phyloP scores from a whole-genome alignment of 176 grass and related monocot species.

The Lolium rigidum region DNA sequence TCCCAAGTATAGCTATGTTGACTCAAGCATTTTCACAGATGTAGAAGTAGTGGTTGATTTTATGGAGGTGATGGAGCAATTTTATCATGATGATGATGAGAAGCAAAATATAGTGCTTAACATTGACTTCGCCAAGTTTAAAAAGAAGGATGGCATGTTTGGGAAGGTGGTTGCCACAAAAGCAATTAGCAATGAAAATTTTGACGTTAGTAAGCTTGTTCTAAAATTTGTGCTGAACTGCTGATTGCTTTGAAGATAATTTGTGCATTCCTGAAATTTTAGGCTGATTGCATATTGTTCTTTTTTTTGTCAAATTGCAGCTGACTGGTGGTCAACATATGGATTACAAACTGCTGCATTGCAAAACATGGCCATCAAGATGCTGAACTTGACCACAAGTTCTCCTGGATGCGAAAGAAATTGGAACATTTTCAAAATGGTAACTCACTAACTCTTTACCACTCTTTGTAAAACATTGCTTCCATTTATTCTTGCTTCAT shows the following conservation, averaged over 20 bases:
- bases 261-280: too few species aligned
- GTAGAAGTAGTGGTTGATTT: background rate
- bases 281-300: too few species aligned
- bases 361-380: background rate
- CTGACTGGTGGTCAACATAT: background rate
- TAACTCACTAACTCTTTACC: too few species aligned
- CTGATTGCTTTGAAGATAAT: too few species aligned
- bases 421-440: background rate
- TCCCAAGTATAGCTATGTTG: background rate
- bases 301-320: too few species aligned
- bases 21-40: background rate
- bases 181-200: background rate
- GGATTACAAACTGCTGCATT: background rate
- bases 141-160: background rate
- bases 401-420: background rate
- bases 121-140: background rate
- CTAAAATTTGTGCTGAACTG: too few species aligned
- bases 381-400: constrained; percentile 1
- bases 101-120: background rate
- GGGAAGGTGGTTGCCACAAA: background rate
- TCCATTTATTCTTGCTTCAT: too few species aligned
- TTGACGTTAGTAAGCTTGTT: background rate
- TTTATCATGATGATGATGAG: background rate
- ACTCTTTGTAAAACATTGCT: too few species aligned
- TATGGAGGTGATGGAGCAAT: background rate